phyloP scores from a whole-genome alignment of 179 eudicot genomes.

The Spinacia oleracea region DNA sequence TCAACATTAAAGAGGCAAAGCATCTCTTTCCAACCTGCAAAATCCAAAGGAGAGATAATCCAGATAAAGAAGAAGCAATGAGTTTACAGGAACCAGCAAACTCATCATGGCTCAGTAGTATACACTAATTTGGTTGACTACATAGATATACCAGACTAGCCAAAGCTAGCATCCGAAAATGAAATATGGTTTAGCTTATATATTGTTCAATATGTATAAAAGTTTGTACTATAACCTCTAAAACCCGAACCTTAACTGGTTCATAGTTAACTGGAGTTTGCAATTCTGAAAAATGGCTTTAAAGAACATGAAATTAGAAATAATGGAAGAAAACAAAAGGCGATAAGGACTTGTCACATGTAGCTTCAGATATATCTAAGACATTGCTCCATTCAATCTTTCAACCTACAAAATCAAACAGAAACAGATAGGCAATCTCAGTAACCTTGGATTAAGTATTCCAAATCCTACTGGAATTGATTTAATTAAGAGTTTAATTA shows the following conservation, averaged over 20 bases:
- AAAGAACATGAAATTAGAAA: background rate
- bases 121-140: background rate
- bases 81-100: background rate
- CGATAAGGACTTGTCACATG: slow-evolving; percentile 52
- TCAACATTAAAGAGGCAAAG: slow-evolving; percentile 83
- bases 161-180: too few relatives aligned
- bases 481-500: too few relatives aligned
- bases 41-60: background rate
- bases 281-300: too few relatives aligned
- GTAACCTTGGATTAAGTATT: too few relatives aligned
- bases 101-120: background rate
- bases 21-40: slow-evolving; percentile 91
- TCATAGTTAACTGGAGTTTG: too few relatives aligned
- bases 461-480: too few relatives aligned
- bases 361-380: slow-evolving; percentile 67
- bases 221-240: background rate
- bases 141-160: too few relatives aligned
- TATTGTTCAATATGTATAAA: background rate
- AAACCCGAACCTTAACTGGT: too few relatives aligned
- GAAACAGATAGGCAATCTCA: slow-evolving; percentile 4
- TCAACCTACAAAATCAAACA: slow-evolving; percentile 50
- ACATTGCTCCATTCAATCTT: slow-evolving; percentile 85
- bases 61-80: background rate
- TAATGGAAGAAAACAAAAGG: background rate
- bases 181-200: background rate